Base-by-base conservation (phyloP, 2,329 filamentous ascomycete species). In the Ceratocystis destructans region DNA sequence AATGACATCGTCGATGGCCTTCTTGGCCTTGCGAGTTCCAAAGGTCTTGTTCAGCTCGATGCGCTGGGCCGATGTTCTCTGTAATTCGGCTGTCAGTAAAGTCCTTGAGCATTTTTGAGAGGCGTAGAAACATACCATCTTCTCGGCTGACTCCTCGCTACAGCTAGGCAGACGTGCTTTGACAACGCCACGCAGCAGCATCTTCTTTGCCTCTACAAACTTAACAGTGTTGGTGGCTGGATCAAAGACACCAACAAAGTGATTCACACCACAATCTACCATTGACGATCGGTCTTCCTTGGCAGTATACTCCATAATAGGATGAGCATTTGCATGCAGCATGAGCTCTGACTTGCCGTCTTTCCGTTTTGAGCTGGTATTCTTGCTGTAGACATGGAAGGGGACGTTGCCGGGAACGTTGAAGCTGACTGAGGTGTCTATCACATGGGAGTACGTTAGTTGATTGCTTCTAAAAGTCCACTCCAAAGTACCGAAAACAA, bases 11-110 rank as follows among this genome's bases (percentile, higher is more conserved):
- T 81, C 79, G 70, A 94, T 84, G 0, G 84, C 87, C 77, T 92
- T 93, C 79, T 86, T 88, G 25, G 89, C 87, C 76, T 92, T 93
- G 78, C 89, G 91, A 31, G 89, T 93, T 74, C 90, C 90, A 72
- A 95, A 95, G 41, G 87, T 85, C 71, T 88, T 82, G 50, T 88
- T 88, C 12, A 95, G 83, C 1, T 86, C 83, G 71, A 85, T 86
- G 70, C 83, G 83, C 72, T 83, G 82, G 33, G 87, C 82, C 71
- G 81, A 77, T 71, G 81, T 82, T 57, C 78, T 82, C 83, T 86
- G 70, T 67, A 46, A 12, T 41, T 10, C 25, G 48, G 73, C 74
- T 70, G 73, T 70, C 46, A 70, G 15, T 41, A 3, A 25, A 6
- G 5, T 48, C 10, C 10, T 28, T 28, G 25, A 28, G 22, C 48